These are phyloP conservation scores for Colletotrichum abscissum DNA, from an alignment of 2,329 filamentous ascomycete genomes.

Conservation along the genomic window DNA sequence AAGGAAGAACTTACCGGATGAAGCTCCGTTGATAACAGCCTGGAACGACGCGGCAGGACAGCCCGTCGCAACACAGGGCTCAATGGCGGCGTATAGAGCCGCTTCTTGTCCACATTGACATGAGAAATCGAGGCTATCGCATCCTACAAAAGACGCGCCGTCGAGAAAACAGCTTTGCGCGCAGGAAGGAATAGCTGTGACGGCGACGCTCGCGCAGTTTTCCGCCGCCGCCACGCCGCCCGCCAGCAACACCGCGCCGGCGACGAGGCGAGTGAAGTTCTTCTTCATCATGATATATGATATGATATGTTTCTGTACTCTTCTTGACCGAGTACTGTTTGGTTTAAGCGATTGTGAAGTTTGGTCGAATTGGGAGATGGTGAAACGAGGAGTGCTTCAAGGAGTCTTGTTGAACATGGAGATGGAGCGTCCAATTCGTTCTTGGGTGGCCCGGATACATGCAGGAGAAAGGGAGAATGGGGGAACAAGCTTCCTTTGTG, in stretches of 20 bases:
- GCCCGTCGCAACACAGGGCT: slow-evolving; percentile 43
- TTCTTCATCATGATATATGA: slow-evolving; percentile 5
- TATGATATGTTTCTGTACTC: background rate
- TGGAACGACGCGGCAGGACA: slow-evolving; percentile 40
- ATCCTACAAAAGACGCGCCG: slow-evolving; percentile 42
- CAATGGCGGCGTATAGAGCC: slow-evolving; percentile 39
- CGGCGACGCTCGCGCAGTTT: slow-evolving; percentile 42
- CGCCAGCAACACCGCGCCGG: background rate
- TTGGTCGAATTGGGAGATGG: slow-evolving; percentile 1
- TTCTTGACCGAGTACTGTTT: background rate
- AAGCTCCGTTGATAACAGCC: slow-evolving; percentile 42
- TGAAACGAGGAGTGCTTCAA: slow-evolving; percentile 27
- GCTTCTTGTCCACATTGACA: slow-evolving; percentile 42
- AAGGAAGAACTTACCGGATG: slow-evolving; percentile 6
- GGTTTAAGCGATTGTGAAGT: background rate
- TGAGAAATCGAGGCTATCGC: slow-evolving; percentile 41
- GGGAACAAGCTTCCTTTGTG: slow-evolving; percentile 15
- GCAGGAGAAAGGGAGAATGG: slow-evolving; percentile 13
- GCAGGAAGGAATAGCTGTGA: slow-evolving; percentile 41
- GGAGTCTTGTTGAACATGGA: slow-evolving; percentile 9
- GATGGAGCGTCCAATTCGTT: slow-evolving; percentile 25
- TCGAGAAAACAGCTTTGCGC: slow-evolving; percentile 43
- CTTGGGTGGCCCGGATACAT: background rate
- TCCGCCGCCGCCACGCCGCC: slow-evolving; percentile 9
- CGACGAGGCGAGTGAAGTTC: background rate